These are phyloP conservation scores for Biscogniauxia mediterranea DNA, from an alignment of 2,329 filamentous ascomycete species.

Conservation along the genomic window DNA sequence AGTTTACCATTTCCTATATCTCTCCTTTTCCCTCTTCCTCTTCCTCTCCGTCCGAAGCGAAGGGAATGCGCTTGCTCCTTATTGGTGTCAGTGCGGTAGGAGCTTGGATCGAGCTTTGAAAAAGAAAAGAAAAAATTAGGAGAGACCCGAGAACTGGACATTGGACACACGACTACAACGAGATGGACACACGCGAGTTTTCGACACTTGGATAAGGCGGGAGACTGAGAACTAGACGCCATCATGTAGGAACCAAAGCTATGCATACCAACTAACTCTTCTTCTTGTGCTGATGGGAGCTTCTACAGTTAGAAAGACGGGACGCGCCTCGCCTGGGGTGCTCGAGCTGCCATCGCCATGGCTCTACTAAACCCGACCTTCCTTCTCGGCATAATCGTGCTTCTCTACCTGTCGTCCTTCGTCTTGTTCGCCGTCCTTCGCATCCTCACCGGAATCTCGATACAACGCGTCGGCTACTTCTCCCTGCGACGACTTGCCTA, in stretches of 20 bases:
- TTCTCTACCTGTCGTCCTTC: slow-evolving; percentile 88
- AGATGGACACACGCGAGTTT: slow-evolving; percentile 24
- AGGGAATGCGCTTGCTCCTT: background rate
- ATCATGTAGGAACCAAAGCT: slow-evolving; percentile 23
- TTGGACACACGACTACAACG: slow-evolving; percentile 12
- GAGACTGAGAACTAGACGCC: slow-evolving; percentile 16
- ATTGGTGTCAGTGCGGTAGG: background rate
- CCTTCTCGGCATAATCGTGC: slow-evolving; percentile 77
- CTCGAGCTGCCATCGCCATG: slow-evolving; percentile 44
- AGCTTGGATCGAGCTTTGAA: background rate
- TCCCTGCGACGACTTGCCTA: slow-evolving; percentile 90
- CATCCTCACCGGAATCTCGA: slow-evolving; percentile 89
- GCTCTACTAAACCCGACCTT: slow-evolving; percentile 74
- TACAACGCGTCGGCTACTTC: slow-evolving; percentile 91
- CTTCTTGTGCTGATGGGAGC: slow-evolving; percentile 9
- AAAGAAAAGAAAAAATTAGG: background rate
- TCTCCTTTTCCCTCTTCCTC: no score
- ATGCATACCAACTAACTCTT: background rate
- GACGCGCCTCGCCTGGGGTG: slow-evolving; percentile 28
- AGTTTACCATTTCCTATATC: background rate
- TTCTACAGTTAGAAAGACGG: slow-evolving; percentile 25
- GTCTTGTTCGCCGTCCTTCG: slow-evolving; percentile 90
- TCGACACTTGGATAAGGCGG: slow-evolving; percentile 25
- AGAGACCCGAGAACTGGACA: background rate
- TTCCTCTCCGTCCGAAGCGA: no score